Conservation (phyloP, 495 filamentous ascomycete species). For the Aspergillus ostianus region DNA sequence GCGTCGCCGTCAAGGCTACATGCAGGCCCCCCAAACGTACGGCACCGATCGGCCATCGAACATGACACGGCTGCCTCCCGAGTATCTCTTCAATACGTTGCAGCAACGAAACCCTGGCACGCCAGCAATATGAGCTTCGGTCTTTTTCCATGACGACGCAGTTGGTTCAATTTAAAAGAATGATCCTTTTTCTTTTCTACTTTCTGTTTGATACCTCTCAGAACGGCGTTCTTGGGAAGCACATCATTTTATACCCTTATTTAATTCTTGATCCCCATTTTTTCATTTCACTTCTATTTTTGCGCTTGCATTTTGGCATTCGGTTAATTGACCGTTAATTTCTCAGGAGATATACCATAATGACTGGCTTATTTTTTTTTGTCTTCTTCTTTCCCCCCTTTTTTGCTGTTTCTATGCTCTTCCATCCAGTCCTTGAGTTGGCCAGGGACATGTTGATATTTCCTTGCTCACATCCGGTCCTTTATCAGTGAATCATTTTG, state of each 20-base stretch:
- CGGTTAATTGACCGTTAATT: slow-evolving; percentile 11
- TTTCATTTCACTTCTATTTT: slow-evolving; percentile 8
- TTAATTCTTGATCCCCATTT: slow-evolving; percentile 32
- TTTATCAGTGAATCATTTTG: slow-evolving; percentile 9
- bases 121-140: slow-evolving; percentile 36
- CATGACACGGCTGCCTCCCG: slow-evolving; percentile 77
- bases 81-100: slow-evolving; percentile 67
- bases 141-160: not conserved
- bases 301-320: slow-evolving; percentile 4
- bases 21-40: slow-evolving; percentile 71
- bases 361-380: not conserved
- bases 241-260: slow-evolving; percentile 32
- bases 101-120: slow-evolving; percentile 39
- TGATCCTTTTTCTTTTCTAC: slow-evolving; percentile 5
- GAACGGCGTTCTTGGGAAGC: slow-evolving; percentile 36
- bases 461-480: slow-evolving; percentile 6
- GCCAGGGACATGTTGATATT: slow-evolving; percentile 4
- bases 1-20: slow-evolving; percentile 82
- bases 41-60: slow-evolving; percentile 68
- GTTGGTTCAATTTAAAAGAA: not conserved
- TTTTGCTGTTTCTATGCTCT: not conserved
- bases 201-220: slow-evolving; percentile 24
- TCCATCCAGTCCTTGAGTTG: slow-evolving; percentile 1
- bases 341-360: slow-evolving; percentile 10
- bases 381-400: not conserved